Base-by-base conservation (phyloP, 306 rosid species). In the Cicer pinnatifidum region DNA sequence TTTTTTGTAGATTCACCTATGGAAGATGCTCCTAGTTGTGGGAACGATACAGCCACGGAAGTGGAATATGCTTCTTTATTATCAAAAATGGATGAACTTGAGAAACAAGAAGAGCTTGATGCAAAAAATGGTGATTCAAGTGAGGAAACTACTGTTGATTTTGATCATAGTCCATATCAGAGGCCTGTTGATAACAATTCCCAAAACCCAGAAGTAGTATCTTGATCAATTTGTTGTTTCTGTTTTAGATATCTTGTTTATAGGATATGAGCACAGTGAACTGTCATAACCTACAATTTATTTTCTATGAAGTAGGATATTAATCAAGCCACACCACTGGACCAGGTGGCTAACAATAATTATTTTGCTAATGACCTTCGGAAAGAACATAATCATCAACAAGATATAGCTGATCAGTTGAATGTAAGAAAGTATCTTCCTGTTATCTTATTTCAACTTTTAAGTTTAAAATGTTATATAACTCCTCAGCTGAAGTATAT, bases 21-120 rank as follows among this genome's bases (percentile, higher is more conserved):
- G 62, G 86, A 75, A 80, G 85, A 76, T 66, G 63, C 71, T 78
- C 54, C 85, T 50, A 43, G 75, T 51, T 67, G 50, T 74, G 78
- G 41, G 51, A 78, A 53, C 23, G 74, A 45, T 83, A 61, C 79
- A n/a, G 44, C 41, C 71, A 77, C 82, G 1, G 83, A 91, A 80
- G 85, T 73, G 70, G 96, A 91, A 38, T 85, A 68, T 84, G 87
- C 88, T 75, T 80, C 67, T 9, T 73, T 93, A 9, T 59, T 82
- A 81, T 19, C 94, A 58, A 82, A 75, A 82, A 35, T 88, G 84
- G 97, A 88, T 67, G 91, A 88, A 72, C 94, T 93, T 35, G 98
- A 91, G 86, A 80, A 75, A 71, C 75, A 75, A 69, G 90, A 93
- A 83, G 96, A 89, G 78, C 90, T 82, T 83, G 94, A 85, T 74